Evolutionary conservation across 192 early-diverging fungal species (phyloP), one percentile per base, ranked within the genome.

Genomic region (Backusella luteola): DNA sequence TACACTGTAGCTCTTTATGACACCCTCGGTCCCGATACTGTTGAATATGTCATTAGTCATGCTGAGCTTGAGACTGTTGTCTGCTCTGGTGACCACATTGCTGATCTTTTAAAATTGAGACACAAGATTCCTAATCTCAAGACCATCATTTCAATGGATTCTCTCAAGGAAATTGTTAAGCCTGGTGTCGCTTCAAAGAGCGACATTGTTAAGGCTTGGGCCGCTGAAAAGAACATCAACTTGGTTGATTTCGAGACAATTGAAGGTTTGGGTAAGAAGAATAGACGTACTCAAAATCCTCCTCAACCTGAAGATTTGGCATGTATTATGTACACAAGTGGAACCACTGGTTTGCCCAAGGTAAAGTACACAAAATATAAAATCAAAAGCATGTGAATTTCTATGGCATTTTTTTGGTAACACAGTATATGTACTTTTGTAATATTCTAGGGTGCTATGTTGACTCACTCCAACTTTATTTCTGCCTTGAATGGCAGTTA

Each of bases 1-100:
- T 87, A 86, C 70, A 83, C 87, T 5, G 95, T 97, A 12, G 90
- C 96, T 6, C 84, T 97, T 39, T 96, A 96, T 81, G 96, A 98
- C 78, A 96, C 95, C 21, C 87, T 98, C 17, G 97, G 94, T 66
- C 88, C 90, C 0, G 93, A 95, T 34, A 88, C 94, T 9, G 85
- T 97, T 52, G 89, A 93, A 82, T 96, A 92, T 73, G 94, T 97
- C 44, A 76, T 97, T 26, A 96, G 94, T 81, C 94, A 97, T 67
- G 87, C 95, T 11, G 95, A 95, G 44, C 85, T 93, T 67, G 82
- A 88, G 32, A 76, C 91, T 32, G 79, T 96, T n/a, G 86, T 94
- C 38, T 90, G 91, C 69, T 90, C 80, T 69, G 86, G 77, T 3
- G 88, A 89, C 67, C 86, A 87, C 71, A 76, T 90, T 41, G 80